Conservation (phyloP, 2,329 filamentous ascomycete genomes). For the Calonectria pteridis region DNA sequence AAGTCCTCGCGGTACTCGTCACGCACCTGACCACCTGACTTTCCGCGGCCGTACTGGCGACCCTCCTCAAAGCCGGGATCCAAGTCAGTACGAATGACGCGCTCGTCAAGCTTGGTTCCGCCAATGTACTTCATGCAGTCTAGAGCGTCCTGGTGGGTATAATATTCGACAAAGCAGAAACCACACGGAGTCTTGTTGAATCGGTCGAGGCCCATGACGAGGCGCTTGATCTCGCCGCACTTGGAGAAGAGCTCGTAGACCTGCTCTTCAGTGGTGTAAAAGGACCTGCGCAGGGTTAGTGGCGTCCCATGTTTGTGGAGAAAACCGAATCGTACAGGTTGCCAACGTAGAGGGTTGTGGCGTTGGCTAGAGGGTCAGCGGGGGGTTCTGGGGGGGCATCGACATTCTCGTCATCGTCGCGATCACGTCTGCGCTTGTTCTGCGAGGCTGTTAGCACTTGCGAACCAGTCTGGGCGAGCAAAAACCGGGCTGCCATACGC, state of each 20-base stretch:
- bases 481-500: slow-evolving; percentile 65
- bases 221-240: slow-evolving; percentile 97
- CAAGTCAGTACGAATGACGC: slow-evolving; percentile 93
- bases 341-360: slow-evolving; percentile 96
- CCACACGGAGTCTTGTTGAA: slow-evolving; percentile 98
- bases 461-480: not conserved
- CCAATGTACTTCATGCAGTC: slow-evolving; percentile 99
- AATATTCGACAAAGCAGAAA: slow-evolving; percentile 99
- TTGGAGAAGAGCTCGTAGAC: slow-evolving; percentile 97
- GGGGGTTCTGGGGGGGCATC: slow-evolving; percentile 61
- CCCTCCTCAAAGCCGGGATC: slow-evolving; percentile 97
- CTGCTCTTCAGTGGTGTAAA: slow-evolving; percentile 99
- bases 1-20: slow-evolving; percentile 98
- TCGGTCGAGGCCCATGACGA: slow-evolving; percentile 97
- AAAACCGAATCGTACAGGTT: slow-evolving; percentile 74
- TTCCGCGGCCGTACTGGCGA: slow-evolving; percentile 93
- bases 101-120: slow-evolving; percentile 97
- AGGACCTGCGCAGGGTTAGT: slow-evolving; percentile 70
- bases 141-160: slow-evolving; percentile 95
- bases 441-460: slow-evolving; percentile 48
- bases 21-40: slow-evolving; percentile 95
- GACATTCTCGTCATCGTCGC: slow-evolving; percentile 65
- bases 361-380: slow-evolving; percentile 81
- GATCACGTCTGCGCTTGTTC: slow-evolving; percentile 80
- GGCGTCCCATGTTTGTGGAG: slow-evolving; percentile 21